These are phyloP conservation scores for Osmozyma mogii DNA, from an alignment of 805 yeast species.

Conservation along the genomic window DNA sequence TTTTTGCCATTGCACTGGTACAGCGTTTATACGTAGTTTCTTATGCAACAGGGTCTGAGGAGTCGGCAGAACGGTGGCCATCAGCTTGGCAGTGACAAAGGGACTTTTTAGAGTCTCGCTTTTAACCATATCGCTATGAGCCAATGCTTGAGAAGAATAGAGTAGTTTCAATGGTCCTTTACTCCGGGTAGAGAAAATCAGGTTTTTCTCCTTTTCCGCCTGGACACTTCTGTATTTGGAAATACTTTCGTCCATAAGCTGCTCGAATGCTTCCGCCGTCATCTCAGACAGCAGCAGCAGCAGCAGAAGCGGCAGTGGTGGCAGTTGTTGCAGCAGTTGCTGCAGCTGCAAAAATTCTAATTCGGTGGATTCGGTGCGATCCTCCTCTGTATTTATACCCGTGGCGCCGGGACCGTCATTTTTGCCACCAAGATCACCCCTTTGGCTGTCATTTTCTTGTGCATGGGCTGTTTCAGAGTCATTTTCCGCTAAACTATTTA, in stretches of 20 bases:
- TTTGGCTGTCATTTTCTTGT: background rate
- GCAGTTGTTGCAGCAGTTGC: no score
- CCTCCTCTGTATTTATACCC: conserved; percentile 3
- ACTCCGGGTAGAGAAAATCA: background rate
- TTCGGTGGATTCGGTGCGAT: conserved; percentile 3
- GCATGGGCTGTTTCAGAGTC: no score
- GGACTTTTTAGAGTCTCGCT: conserved; percentile 4
- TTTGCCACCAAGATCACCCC: conserved; percentile 2
- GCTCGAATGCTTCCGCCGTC: conserved; percentile 23
- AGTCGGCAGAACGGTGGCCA: conserved; percentile 30
- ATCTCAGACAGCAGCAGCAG: no score
- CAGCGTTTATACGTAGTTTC: conserved; percentile 34
- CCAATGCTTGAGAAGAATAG: conserved; percentile 13
- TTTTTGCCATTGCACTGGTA: no score
- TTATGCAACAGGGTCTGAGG: conserved; percentile 32
- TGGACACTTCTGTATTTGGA: conserved; percentile 25
- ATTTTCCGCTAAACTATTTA: no score
- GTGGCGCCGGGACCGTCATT: conserved; percentile 5
- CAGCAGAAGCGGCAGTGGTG: no score
- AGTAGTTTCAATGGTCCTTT: conserved; percentile 20
- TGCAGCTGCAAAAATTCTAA: no score
- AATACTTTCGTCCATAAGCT: conserved; percentile 25
- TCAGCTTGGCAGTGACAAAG: conserved; percentile 19
- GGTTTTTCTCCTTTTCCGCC: conserved; percentile 7
- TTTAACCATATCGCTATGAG: conserved; percentile 2